Evolutionary conservation across 805 yeast genomes (phyloP).

Genomic region (Wickerhamiella hasegawae): DNA sequence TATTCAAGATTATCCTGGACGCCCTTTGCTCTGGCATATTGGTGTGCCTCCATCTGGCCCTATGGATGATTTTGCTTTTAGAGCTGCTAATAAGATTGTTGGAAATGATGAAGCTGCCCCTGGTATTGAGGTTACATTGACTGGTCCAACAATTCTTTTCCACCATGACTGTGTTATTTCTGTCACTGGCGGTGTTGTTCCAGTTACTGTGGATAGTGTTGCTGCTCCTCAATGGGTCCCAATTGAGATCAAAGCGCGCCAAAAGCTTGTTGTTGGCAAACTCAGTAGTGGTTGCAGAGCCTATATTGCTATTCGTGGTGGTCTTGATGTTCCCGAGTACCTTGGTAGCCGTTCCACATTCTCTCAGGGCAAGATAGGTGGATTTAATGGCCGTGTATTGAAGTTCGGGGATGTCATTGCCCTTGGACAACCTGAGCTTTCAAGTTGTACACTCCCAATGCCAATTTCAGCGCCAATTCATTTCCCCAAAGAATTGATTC

Average conservation of each 20-base stretch:
- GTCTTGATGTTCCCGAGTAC: slow-evolving; percentile 86
- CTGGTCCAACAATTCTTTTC: slow-evolving; percentile 75
- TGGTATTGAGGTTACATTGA: slow-evolving; percentile 76
- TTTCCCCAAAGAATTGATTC: slow-evolving; percentile 40
- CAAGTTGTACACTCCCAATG: slow-evolving; percentile 53
- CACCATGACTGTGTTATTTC: slow-evolving; percentile 67
- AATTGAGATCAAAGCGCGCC: slow-evolving; percentile 53
- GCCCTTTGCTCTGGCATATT: slow-evolving; percentile 69
- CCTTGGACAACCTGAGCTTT: slow-evolving; percentile 59
- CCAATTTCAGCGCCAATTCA: slow-evolving; percentile 50
- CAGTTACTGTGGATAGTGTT: slow-evolving; percentile 48
- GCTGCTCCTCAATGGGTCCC: slow-evolving; percentile 56
- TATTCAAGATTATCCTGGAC: slow-evolving; percentile 90
- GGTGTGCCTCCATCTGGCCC: slow-evolving; percentile 99
- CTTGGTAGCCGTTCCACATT: slow-evolving; percentile 94
- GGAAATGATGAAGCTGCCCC: slow-evolving; percentile 76
- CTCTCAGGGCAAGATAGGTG: slow-evolving; percentile 83
- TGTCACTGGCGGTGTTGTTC: slow-evolving; percentile 72
- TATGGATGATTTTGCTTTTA: slow-evolving; percentile 85
- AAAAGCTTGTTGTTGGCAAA: slow-evolving; percentile 67
- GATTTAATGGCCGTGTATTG: slow-evolving; percentile 81
- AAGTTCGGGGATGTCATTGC: slow-evolving; percentile 86
- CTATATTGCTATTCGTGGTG: slow-evolving; percentile 80
- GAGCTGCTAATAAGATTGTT: slow-evolving; percentile 78
- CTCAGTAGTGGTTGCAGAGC: slow-evolving; percentile 73